Evolutionary conservation across 257 asterid species (phyloP), one percentile per base, ranked within the genome.

Genomic region (Ballota nigra): DNA sequence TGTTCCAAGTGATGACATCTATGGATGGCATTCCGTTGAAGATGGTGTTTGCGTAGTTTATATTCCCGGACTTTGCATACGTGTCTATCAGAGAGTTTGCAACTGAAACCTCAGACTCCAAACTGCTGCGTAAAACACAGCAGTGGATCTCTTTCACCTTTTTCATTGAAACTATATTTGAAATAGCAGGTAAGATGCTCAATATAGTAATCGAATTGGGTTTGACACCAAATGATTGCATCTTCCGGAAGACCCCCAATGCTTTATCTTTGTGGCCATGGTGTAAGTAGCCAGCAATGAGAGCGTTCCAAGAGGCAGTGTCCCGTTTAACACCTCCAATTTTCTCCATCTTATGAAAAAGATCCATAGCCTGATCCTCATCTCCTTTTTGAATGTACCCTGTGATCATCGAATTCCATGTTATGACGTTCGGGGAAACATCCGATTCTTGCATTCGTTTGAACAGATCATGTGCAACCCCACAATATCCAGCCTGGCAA

Each of bases 111-210:
- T 88, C 89, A 19, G 84, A 82, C 59, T 72, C 86, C 73, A 89
- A 75, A 77, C 47, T 79, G 55, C 84, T 69, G 53, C 83, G 88
- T 28, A 89, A 38, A 24, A 78, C 85, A 64, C 81, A 85, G 80
- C 96, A 72, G 71, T 89, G 92, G 66, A 92, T 86, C 86, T 92
- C 98, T 75, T 83, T 92, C 68, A 92, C 85, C 87, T 86, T 92
- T 28, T 79, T 92, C 36, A 80, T 47, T 5, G 89, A 84, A 60
- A 92, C 69, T 72, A 92, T 45, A 75, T 84, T 87, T 8, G 95
- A 87, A 78, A 89, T 85, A 2, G 92, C 95, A 8, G 93, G 97
- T 70, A 90, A 78, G 72, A 87, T 85, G 81, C 96, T 85, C 84
- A 90, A 77, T 63, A 88, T 71, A 43, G 96, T 90, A 70, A 92